phyloP scores from a whole-genome alignment of 2,329 filamentous ascomycete species.

The Fusarium subtropicale region DNA sequence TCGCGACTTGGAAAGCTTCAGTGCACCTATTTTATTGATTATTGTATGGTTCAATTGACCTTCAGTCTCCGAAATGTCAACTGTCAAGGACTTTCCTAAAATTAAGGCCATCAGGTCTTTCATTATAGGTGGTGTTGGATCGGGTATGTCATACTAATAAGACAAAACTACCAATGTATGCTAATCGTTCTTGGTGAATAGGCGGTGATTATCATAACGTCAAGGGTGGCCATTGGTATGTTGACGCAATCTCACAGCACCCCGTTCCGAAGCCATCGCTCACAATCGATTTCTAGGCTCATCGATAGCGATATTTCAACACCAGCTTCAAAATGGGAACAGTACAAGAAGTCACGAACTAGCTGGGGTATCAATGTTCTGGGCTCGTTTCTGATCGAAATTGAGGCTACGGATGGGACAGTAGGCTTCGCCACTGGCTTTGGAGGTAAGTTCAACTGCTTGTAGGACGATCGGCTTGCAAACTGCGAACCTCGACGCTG shows the following conservation, averaged over 20 bases:
- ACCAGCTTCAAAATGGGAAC: conserved; percentile 88
- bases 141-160: conserved; percentile 39
- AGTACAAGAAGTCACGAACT: conserved; percentile 87
- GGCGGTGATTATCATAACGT: conserved; percentile 95
- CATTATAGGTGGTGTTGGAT: conserved; percentile 64
- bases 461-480: neutral
- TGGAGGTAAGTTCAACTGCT: conserved; percentile 67
- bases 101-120: conserved; percentile 82
- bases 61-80: conserved; percentile 54
- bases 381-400: conserved; percentile 90
- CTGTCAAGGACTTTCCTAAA: conserved; percentile 72
- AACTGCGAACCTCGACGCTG: neutral
- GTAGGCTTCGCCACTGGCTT: conserved; percentile 95
- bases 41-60: neutral
- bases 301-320: conserved; percentile 94
- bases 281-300: conserved; percentile 70
- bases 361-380: conserved; percentile 97
- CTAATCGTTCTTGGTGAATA: conserved; percentile 44
- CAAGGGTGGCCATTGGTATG: conserved; percentile 74
- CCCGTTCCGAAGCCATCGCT: conserved; percentile 3
- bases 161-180: neutral
- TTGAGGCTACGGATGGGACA: conserved; percentile 90
- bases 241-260: neutral
- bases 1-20: neutral
- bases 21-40: neutral